These are phyloP conservation scores for Amphicarpaea edgeworthii DNA, from an alignment of 306 rosid genomes.

Conservation along the genomic window DNA sequence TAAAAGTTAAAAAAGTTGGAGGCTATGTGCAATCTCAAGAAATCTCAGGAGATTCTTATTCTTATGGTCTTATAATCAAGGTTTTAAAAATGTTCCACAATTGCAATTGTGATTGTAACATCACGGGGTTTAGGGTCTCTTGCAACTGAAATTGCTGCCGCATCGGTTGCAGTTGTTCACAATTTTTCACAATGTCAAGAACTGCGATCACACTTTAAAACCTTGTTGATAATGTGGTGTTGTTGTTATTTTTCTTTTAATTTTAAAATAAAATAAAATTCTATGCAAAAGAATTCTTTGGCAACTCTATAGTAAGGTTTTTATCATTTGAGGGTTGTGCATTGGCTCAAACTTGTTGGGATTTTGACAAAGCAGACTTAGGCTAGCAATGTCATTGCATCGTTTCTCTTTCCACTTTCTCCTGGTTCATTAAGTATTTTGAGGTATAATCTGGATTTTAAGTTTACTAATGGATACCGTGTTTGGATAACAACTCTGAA, in stretches of 20 bases:
- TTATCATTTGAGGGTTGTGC: slow-evolving; percentile 3
- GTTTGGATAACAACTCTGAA: not conserved
- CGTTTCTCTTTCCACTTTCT: not conserved
- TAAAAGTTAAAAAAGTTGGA: too few species aligned
- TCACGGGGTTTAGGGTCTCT: not conserved
- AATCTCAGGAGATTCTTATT: not conserved
- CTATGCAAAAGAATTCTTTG: slow-evolving; percentile 3
- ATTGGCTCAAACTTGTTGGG: not conserved
- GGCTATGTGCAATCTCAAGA: too few species aligned
- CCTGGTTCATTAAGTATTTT: not conserved
- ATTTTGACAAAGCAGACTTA: slow-evolving; percentile 18
- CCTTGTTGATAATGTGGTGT: slow-evolving; percentile 10
- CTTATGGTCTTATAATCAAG: not conserved
- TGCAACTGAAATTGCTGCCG: not conserved
- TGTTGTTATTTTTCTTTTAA: not conserved
- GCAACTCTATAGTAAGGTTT: not conserved
- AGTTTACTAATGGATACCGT: not conserved
- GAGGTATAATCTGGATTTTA: slow-evolving; percentile 15
- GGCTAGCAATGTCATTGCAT: not conserved
- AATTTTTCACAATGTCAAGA: not conserved
- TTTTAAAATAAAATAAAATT: not conserved
- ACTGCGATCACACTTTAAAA: not conserved
- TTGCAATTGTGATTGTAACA: not conserved
- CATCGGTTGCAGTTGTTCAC: not conserved
- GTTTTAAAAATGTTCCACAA: not conserved